phyloP scores from a whole-genome alignment of 352 stramenopile genomes.

The Pythium phragmitis region DNA sequence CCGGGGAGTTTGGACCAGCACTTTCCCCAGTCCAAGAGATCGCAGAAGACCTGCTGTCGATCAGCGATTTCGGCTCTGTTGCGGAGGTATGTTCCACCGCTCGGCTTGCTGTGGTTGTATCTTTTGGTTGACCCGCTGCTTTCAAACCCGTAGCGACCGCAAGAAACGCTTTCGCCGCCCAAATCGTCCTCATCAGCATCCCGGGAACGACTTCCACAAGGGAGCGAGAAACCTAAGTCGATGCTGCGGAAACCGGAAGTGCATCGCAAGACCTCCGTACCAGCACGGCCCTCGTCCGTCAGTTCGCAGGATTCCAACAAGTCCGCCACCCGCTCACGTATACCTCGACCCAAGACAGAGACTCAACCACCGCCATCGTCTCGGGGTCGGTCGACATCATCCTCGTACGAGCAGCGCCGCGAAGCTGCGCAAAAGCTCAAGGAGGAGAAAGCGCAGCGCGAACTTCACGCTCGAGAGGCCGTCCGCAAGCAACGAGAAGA shows the following conservation, averaged over 20 bases:
- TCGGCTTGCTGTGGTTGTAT: background rate
- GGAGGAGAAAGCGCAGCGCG: conserved; percentile 66
- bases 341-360: conserved; percentile 13
- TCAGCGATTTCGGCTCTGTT: conserved; percentile 17
- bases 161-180: conserved; percentile 17
- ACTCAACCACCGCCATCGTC: conserved; percentile 2
- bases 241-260: conserved; percentile 23
- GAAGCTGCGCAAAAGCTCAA: conserved; percentile 65
- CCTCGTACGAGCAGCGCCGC: conserved; percentile 59
- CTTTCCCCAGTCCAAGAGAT: conserved; percentile 24
- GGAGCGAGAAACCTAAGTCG: conserved; percentile 13
- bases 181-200: background rate
- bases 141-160: conserved; percentile 3
- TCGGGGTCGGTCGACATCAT: conserved; percentile 20
- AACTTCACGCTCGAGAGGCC: conserved; percentile 56
- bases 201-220: background rate
- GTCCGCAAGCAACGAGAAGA: conserved; percentile 70
- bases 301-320: conserved; percentile 15
- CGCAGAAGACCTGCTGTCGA: conserved; percentile 18
- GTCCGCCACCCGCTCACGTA: conserved; percentile 1
- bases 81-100: conserved; percentile 10
- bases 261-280: conserved; percentile 14
- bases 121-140: background rate
- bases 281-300: conserved; percentile 5
- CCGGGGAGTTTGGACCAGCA: conserved; percentile 7